Evolutionary conservation across 352 stramenopile species (phyloP).

Genomic region (Thalassiosira mediterranea): DNA sequence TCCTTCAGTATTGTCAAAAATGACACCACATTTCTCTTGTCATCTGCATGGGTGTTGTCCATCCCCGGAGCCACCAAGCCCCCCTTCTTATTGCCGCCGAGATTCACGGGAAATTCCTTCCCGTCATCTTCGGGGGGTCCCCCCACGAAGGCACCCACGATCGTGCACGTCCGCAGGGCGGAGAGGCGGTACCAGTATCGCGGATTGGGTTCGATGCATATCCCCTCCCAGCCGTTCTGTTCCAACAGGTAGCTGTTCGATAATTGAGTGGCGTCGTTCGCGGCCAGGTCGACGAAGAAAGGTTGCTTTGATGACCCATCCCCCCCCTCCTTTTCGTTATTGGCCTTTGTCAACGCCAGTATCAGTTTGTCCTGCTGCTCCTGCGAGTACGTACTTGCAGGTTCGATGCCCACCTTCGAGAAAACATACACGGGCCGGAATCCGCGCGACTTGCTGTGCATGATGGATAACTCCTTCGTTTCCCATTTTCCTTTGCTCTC

Average conservation of each 20-base stretch:
- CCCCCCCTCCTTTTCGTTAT: neutral
- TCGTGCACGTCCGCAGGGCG: slow-evolving; percentile 49
- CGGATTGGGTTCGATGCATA: slow-evolving; percentile 74
- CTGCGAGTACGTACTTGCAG: neutral
- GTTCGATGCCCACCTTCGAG: neutral
- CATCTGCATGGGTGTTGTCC: slow-evolving; percentile 53
- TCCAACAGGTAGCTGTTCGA: slow-evolving; percentile 67
- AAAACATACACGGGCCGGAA: neutral
- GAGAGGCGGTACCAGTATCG: slow-evolving; percentile 65
- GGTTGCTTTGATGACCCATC: too few species aligned
- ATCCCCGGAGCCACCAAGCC: slow-evolving; percentile 58
- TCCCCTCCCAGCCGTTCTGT: slow-evolving; percentile 52
- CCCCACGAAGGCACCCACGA: slow-evolving; percentile 62
- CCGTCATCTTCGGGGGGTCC: slow-evolving; percentile 41
- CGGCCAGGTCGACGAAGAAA: slow-evolving; percentile 67
- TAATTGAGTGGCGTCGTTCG: slow-evolving; percentile 57
- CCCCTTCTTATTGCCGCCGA: slow-evolving; percentile 31
- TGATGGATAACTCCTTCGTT: neutral
- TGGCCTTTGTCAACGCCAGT: neutral
- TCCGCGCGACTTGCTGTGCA: neutral
- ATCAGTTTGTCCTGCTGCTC: neutral
- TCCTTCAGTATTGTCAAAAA: slow-evolving; percentile 56
- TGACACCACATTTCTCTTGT: slow-evolving; percentile 44
- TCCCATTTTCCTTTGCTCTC: neutral
- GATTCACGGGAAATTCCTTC: slow-evolving; percentile 45